Evolutionary conservation across 73 alveolate species (phyloP).

Genomic region (Tetrahymena elliotti): DNA sequence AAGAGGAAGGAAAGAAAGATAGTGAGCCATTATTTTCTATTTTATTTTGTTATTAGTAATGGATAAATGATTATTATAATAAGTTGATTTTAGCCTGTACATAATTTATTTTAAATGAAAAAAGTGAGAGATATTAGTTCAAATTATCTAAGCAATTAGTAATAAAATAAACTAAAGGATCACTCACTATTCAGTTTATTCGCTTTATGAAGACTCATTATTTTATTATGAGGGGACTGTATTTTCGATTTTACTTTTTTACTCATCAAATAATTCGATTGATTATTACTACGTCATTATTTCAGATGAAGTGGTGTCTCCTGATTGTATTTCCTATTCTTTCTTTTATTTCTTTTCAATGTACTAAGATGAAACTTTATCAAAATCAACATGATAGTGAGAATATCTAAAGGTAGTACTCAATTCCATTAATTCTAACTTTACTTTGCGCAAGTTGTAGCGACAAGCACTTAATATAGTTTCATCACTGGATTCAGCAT

Average conservation of each 20-base stretch:
- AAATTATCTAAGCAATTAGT: background rate
- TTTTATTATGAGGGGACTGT: background rate
- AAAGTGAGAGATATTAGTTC: background rate
- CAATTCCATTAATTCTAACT: background rate
- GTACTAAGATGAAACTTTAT: background rate
- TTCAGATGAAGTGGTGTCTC: background rate
- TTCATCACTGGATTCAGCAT: background rate
- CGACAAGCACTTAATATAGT: background rate
- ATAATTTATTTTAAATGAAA: background rate
- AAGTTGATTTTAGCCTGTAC: background rate
- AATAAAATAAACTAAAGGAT: no score
- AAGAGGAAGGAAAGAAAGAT: background rate
- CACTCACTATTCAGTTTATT: background rate
- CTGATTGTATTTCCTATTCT: background rate
- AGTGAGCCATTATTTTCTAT: background rate
- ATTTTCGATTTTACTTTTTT: background rate
- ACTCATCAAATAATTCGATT: background rate
- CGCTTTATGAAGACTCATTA: background rate
- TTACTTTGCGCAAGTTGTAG: background rate
- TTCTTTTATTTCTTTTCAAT: background rate
- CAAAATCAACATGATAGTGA: background rate
- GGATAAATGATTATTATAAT: no score
- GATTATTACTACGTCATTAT: background rate
- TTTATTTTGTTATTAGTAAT: background rate
- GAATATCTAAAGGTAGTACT: background rate